These are phyloP conservation scores for Chaetomiaceae sp. DNA, from an alignment of 2,329 filamentous ascomycete genomes.

Conservation along the genomic window DNA sequence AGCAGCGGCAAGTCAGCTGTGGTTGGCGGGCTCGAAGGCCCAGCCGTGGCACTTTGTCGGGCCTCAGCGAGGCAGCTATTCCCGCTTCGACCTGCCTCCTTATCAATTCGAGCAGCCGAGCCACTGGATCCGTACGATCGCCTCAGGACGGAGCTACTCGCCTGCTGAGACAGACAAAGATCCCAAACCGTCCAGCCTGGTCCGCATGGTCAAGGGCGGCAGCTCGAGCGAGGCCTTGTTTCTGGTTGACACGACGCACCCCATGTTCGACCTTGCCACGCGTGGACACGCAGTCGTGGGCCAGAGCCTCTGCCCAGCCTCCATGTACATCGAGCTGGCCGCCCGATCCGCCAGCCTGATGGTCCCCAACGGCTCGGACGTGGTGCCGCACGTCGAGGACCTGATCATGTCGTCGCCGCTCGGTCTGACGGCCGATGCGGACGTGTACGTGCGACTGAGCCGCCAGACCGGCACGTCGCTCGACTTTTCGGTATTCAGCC, in stretches of 20 bases:
- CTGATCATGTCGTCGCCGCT: neutral
- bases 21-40: too few relatives aligned
- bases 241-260: neutral
- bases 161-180: too few relatives aligned
- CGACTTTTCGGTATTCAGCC: too few relatives aligned
- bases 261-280: neutral
- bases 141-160: neutral
- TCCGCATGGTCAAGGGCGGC: too few relatives aligned
- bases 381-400: too few relatives aligned
- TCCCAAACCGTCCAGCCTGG: too few relatives aligned
- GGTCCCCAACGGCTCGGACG: too few relatives aligned
- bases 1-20: too few relatives aligned
- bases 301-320: neutral
- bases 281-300: neutral
- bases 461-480: neutral
- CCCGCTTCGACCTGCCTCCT: neutral
- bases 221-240: neutral
- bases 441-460: neutral
- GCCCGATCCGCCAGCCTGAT: neutral
- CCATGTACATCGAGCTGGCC: neutral
- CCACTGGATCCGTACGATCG: neutral
- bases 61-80: too few relatives aligned
- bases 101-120: neutral
- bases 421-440: neutral
- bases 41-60: too few relatives aligned